Base-by-base conservation (phyloP, 352 stramenopile species). In the Pythium myriotylum region DNA sequence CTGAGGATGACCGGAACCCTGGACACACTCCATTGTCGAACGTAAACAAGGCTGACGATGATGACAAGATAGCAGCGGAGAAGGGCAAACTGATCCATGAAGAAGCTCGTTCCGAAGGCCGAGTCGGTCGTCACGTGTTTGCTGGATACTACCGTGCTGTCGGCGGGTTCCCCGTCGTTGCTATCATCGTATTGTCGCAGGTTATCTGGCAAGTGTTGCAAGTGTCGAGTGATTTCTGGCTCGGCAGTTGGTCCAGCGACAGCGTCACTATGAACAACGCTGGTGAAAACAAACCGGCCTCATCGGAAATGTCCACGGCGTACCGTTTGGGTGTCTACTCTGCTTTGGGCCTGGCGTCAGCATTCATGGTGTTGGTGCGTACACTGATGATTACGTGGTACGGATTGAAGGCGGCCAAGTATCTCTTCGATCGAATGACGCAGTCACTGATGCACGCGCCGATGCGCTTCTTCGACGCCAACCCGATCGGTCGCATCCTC, bases 361-460 rank as follows among this genome's bases (percentile, higher is more conserved):
- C 69, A 67, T 91, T 2, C n/a, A 73, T 66, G n/a, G 33, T 92
- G 23, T 62, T 92, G 32, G 65, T 76, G 16, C 85, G 86, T 54
- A 59, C 79, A 22, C 39, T 90, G 8, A 73, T 74, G 3, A 76
- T 90, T 12, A 79, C 79, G 40, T 49, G 72, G 29, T 62, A 65
- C 7, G 81, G 82, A 17, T 64, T 94, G 24, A 68, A 68, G 4
- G 81, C 72, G 46, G 74, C 82, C 13, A 71, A 76, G 29, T 70
- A 70, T 45, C 66, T 98, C 0, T 97, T 98, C 67, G 70, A 97
- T 53, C 65, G 80, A 29, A 74, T 98, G 40, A 89, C 90, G 20
- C 68, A 77, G 7, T 81, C 84, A 24, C 88, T 98, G n/a, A n/a
- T n/a, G n/a, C n/a, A n/a, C n/a, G n/a, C n/a, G n/a, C n/a, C n/a